A percentile compares a stretch with the other conserved stretches of the same genome.
These are phyloP conservation scores for Mucor ambiguus DNA, from an alignment of 371 early-diverging fungal genomes.

Conservation along the genomic window DNA sequence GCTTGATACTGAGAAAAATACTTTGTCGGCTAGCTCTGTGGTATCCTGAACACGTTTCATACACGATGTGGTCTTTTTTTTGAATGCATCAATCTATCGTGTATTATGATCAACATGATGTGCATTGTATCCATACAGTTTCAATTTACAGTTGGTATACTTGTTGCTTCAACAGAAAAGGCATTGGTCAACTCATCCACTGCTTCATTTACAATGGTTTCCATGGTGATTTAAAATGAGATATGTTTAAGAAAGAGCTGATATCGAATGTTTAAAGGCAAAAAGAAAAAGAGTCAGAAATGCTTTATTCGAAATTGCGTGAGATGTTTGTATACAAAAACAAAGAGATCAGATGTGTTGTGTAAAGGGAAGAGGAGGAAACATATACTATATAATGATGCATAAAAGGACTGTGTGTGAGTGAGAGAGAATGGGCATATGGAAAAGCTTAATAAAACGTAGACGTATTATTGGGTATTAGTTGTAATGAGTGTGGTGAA, in stretches of 20 bases:
- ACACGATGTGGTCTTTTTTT: conserved; percentile 13
- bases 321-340: not conserved
- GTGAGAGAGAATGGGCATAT: not conserved
- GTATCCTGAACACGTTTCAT: conserved; percentile 28
- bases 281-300: not conserved
- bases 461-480: not conserved
- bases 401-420: not conserved
- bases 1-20: not conserved
- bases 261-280: not conserved
- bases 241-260: not conserved
- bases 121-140: not conserved
- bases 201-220: conserved; percentile 14
- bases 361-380: not conserved
- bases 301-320: not conserved
- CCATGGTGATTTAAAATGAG: conserved; percentile 6
- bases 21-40: conserved; percentile 23
- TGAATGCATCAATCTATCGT: conserved; percentile 21
- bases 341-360: not conserved
- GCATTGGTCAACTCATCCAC: conserved; percentile 23
- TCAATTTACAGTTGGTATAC: conserved; percentile 16
- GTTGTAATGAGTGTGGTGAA: conserved; percentile 4
- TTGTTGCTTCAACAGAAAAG: conserved; percentile 22
- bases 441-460: not conserved
- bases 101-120: not conserved
- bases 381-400: not conserved